These are phyloP conservation scores for Phytophthora tubulina DNA, from an alignment of 352 stramenopile species.

Conservation along the genomic window DNA sequence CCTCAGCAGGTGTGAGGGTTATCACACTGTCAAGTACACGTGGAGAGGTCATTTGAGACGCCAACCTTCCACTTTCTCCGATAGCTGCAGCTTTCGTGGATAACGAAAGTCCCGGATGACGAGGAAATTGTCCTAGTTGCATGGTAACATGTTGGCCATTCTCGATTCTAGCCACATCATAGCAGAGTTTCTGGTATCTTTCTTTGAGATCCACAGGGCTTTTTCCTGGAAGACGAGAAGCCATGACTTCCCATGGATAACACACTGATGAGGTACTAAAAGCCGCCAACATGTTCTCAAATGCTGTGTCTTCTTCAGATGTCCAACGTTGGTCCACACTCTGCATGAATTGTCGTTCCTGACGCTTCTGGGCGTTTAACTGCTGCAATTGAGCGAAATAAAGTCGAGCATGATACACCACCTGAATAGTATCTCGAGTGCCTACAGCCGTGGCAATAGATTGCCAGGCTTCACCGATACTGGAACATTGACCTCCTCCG, in stretches of 20 bases:
- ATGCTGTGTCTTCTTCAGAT: slow-evolving; percentile 62
- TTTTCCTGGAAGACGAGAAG: slow-evolving; percentile 61
- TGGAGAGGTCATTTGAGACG: slow-evolving; percentile 33
- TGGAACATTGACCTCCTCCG: slow-evolving; percentile 55
- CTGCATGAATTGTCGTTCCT: slow-evolving; percentile 65
- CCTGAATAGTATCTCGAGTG: slow-evolving; percentile 55
- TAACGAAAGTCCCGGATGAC: slow-evolving; percentile 18
- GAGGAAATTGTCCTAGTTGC: slow-evolving; percentile 50
- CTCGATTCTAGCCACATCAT: slow-evolving; percentile 81
- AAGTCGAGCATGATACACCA: slow-evolving; percentile 57
- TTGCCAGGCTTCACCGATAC: slow-evolving; percentile 57
- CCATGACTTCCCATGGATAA: slow-evolving; percentile 75
- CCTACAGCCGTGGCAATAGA: slow-evolving; percentile 64
- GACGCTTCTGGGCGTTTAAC: slow-evolving; percentile 45
- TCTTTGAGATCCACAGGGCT: slow-evolving; percentile 61
- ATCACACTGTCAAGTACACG: slow-evolving; percentile 59
- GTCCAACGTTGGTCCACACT: slow-evolving; percentile 72
- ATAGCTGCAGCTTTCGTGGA: slow-evolving; percentile 29
- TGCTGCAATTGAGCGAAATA: slow-evolving; percentile 70
- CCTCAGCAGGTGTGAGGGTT: slow-evolving; percentile 64
- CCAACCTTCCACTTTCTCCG: slow-evolving; percentile 14
- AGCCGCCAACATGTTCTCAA: slow-evolving; percentile 70
- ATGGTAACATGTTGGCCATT: slow-evolving; percentile 69
- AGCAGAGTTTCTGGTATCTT: slow-evolving; percentile 80
- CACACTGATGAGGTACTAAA: slow-evolving; percentile 49